Conservation (phyloP, 2,329 filamentous ascomycete genomes). For the Balansia obtecta region DNA sequence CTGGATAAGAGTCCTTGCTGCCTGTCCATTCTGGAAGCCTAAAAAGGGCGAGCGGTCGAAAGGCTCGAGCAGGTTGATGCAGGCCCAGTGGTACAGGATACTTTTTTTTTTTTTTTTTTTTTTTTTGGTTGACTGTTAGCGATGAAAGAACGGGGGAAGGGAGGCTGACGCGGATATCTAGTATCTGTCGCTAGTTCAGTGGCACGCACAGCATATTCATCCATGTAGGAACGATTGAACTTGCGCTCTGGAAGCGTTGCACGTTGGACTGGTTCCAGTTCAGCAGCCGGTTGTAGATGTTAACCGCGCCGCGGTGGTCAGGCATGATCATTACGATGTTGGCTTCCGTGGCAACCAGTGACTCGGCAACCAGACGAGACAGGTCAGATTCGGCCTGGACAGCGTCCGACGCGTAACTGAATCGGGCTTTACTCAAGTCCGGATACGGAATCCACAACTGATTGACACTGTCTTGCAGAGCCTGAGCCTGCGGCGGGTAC, state of each 20-base stretch:
- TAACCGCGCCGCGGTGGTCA: slow-evolving; percentile 1
- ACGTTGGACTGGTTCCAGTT: neutral
- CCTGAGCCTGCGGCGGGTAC: neutral
- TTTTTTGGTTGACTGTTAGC: too few species aligned
- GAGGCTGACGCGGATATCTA: neutral
- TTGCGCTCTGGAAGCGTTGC: neutral
- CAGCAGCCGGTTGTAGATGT: slow-evolving; percentile 2
- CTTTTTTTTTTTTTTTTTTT: slow-evolving; percentile 1
- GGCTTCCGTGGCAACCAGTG: neutral
- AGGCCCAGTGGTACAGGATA: slow-evolving; percentile 6
- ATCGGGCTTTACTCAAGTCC: neutral
- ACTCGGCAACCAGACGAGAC: slow-evolving; percentile 1
- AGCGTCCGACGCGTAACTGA: neutral
- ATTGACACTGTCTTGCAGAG: neutral
- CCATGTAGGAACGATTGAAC: slow-evolving; percentile 3
- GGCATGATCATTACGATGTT: slow-evolving; percentile 1
- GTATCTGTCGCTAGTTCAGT: too few species aligned
- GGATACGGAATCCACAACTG: slow-evolving; percentile 9
- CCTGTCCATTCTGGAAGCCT: neutral
- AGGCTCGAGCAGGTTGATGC: slow-evolving; percentile 6
- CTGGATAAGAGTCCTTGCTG: neutral
- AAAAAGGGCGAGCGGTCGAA: slow-evolving; percentile 2
- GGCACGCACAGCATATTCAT: slow-evolving; percentile 6
- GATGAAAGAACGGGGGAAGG: neutral
- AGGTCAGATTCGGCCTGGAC: slow-evolving; percentile 3